Evolutionary conservation across 495 filamentous ascomycete genomes (phyloP).

Genomic region (Pyrenopolyporus hunteri): DNA sequence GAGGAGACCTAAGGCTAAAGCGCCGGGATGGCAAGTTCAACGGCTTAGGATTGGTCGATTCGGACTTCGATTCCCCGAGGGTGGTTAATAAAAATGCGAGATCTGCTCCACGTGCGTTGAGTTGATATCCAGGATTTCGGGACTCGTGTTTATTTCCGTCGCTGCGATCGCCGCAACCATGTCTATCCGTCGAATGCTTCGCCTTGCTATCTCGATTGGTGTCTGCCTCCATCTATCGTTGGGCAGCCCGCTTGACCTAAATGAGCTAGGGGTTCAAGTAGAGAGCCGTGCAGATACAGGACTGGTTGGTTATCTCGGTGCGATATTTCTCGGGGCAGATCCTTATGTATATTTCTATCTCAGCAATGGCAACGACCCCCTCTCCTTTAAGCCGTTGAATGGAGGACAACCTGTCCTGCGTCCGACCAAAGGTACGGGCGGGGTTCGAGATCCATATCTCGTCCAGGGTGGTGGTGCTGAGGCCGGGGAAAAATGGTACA

Average conservation of each 20-base stretch:
- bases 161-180: conserved; percentile 13
- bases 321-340: conserved; percentile 60
- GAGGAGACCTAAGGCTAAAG: conserved; percentile 20
- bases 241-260: conserved; percentile 29
- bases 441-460: conserved; percentile 56
- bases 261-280: conserved; percentile 22
- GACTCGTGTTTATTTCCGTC: conserved; percentile 4
- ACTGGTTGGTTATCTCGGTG: conserved; percentile 56
- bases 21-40: conserved; percentile 13
- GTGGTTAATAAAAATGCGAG: conserved; percentile 27
- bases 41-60: conserved; percentile 21
- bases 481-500: conserved; percentile 60
- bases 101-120: neutral
- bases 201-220: conserved; percentile 20
- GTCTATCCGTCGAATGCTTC: conserved; percentile 24
- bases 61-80: conserved; percentile 32
- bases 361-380: conserved; percentile 56
- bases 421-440: conserved; percentile 57
- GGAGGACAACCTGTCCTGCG: conserved; percentile 53
- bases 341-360: conserved; percentile 62
- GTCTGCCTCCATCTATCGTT: conserved; percentile 8
- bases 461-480: conserved; percentile 55
- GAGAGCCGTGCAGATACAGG: conserved; percentile 46
- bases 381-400: conserved; percentile 56
- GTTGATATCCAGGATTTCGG: conserved; percentile 14